A percentile compares a stretch with the other conserved stretches of the same genome.
Evolutionary conservation across 2,329 filamentous ascomycete genomes (phyloP).

Genomic region (Epichloe aotearoae): DNA sequence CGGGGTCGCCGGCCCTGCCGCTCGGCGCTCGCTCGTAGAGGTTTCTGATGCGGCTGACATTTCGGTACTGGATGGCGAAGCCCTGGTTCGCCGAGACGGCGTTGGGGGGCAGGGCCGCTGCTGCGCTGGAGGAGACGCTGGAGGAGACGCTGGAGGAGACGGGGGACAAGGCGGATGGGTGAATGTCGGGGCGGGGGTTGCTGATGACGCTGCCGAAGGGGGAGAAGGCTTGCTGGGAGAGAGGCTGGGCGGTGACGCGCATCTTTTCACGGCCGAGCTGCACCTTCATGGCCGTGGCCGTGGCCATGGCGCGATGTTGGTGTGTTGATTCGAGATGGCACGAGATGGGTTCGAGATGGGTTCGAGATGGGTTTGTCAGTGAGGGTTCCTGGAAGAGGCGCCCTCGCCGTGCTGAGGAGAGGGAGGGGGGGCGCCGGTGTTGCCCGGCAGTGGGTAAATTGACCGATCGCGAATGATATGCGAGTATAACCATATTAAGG

Average conservation of each 20-base stretch:
- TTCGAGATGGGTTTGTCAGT: no score
- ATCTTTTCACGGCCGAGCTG: slow-evolving; percentile 13
- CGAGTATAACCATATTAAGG: no score
- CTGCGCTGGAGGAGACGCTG: slow-evolving; percentile 12
- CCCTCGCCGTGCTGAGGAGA: no score
- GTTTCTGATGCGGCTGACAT: slow-evolving; percentile 61
- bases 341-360: no score
- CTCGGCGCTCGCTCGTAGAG: slow-evolving; percentile 56
- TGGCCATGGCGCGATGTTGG: neutral
- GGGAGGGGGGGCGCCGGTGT: no score
- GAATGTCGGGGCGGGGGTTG: slow-evolving; percentile 50
- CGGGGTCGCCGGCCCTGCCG: slow-evolving; percentile 32
- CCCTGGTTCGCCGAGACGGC: slow-evolving; percentile 67
- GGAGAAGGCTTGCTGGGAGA: slow-evolving; percentile 58
- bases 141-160: slow-evolving; percentile 22
- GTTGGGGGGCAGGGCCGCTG: slow-evolving; percentile 25
- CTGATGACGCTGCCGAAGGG: slow-evolving; percentile 74
- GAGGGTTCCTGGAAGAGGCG: no score
- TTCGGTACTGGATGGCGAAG: slow-evolving; percentile 72
- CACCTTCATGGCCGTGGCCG: slow-evolving; percentile 15
- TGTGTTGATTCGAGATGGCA: no score
- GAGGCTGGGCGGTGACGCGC: slow-evolving; percentile 44
- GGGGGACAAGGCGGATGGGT: slow-evolving; percentile 33
- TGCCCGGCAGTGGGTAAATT: no score
- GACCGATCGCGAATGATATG: no score